Percentiles rank a stretch among this genome's conserved stretches.
Conservation (phyloP, 2,329 filamentous ascomycete species). For the Coniochaeta sp. region DNA sequence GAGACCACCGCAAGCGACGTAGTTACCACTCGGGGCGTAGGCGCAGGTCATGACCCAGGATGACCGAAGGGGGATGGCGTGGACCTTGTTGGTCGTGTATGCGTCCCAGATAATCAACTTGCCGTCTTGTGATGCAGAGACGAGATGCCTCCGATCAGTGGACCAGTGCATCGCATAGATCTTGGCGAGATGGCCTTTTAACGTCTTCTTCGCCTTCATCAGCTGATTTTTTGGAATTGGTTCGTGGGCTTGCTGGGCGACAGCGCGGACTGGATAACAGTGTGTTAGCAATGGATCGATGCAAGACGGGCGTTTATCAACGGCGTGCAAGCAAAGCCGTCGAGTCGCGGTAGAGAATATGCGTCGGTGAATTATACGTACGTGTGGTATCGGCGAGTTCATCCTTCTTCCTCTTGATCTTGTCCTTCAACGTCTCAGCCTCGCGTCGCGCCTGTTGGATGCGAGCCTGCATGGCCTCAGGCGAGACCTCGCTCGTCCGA, state of each 20-base stretch:
- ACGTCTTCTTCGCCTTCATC: constrained; percentile 95
- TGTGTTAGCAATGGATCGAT: constrained; percentile 5
- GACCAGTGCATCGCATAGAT: constrained; percentile 99
- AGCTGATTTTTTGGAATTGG: constrained; percentile 80
- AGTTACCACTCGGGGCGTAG: constrained; percentile 96
- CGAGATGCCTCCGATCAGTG: constrained; percentile 91
- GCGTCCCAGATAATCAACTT: constrained; percentile 99
- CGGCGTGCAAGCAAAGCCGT: not conserved
- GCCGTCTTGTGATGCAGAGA: constrained; percentile 96
- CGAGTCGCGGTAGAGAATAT: constrained; percentile 4
- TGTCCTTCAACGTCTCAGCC: constrained; percentile 94
- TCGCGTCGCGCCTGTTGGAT: constrained; percentile 91
- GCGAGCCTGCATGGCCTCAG: constrained; percentile 83
- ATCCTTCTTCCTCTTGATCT: constrained; percentile 99
- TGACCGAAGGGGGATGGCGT: constrained; percentile 92
- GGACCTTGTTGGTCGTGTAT: constrained; percentile 99
- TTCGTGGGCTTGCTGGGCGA: constrained; percentile 89
- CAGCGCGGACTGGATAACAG: constrained; percentile 66
- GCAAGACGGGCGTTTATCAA: constrained; percentile 8
- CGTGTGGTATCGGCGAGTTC: constrained; percentile 95
- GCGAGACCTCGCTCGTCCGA: constrained; percentile 56
- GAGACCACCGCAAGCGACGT: constrained; percentile 94
- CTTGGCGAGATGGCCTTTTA: constrained; percentile 97
- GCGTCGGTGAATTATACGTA: constrained; percentile 27
- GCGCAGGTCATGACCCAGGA: constrained; percentile 99